These are phyloP conservation scores for Alternaria atra DNA, from an alignment of 2,329 filamentous ascomycete species.

Conservation along the genomic window DNA sequence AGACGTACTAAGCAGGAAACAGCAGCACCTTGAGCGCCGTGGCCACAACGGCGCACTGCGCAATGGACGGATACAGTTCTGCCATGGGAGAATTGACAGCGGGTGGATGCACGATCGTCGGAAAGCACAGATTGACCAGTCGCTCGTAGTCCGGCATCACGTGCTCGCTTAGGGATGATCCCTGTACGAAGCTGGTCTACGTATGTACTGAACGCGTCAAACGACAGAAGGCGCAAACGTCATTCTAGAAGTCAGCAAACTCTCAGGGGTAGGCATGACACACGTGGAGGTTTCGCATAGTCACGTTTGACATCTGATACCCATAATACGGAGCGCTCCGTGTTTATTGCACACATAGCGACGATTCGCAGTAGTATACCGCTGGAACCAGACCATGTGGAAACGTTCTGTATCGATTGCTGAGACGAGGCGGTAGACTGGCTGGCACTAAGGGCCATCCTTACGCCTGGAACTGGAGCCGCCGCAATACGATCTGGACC, in stretches of 20 bases:
- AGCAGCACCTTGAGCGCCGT: slow-evolving; percentile 90
- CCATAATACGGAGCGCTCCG: slow-evolving; percentile 3
- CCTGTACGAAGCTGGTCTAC: not conserved
- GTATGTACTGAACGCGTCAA: slow-evolving; percentile 10
- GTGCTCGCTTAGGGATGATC: slow-evolving; percentile 20
- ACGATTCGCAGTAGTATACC: slow-evolving; percentile 1
- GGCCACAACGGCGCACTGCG: slow-evolving; percentile 85
- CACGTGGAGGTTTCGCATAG: slow-evolving; percentile 13
- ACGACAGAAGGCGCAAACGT: slow-evolving; percentile 18
- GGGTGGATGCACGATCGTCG: slow-evolving; percentile 33
- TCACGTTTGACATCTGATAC: slow-evolving; percentile 15
- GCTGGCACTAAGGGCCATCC: slow-evolving; percentile 21
- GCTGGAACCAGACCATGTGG: slow-evolving; percentile 15
- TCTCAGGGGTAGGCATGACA: slow-evolving; percentile 1
- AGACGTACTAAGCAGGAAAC: slow-evolving; percentile 89
- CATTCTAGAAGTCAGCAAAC: slow-evolving; percentile 13
- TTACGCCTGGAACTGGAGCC: slow-evolving; percentile 23
- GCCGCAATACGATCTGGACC: slow-evolving; percentile 28
- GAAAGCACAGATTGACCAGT: slow-evolving; percentile 27
- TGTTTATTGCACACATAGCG: slow-evolving; percentile 7
- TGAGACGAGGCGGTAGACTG: slow-evolving; percentile 12
- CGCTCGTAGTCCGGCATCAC: slow-evolving; percentile 27
- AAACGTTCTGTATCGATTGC: slow-evolving; percentile 3
- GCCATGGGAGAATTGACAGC: slow-evolving; percentile 65
- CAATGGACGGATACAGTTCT: slow-evolving; percentile 84